A percentile compares a stretch with the other conserved stretches of the same genome.
These are phyloP conservation scores for Cryptomeria japonica DNA, from an alignment of 75 land plant genomes.

Conservation along the genomic window DNA sequence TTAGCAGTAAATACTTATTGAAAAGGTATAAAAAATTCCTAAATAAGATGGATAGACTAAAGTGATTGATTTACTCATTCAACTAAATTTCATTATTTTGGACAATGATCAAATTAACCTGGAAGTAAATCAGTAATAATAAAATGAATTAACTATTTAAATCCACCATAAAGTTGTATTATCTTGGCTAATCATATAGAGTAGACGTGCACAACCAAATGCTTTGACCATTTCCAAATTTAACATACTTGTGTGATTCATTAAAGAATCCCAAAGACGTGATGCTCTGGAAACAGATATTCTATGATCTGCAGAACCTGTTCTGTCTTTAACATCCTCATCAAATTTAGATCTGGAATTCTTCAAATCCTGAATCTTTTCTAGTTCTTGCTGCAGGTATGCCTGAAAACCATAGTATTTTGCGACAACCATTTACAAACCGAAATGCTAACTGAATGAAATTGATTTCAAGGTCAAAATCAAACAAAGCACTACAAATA, in stretches of 20 bases:
- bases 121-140: too few relatives aligned
- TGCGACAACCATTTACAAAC: background rate
- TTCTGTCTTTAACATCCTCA: constrained; percentile 59
- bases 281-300: constrained; percentile 83
- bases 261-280: constrained; percentile 86
- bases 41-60: too few relatives aligned
- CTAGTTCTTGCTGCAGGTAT: constrained; percentile 96
- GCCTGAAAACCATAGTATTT: constrained; percentile 49
- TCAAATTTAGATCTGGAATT: constrained; percentile 64
- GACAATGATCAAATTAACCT: too few relatives aligned
- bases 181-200: background rate
- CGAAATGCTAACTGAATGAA: background rate
- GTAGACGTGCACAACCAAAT: background rate
- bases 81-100: too few relatives aligned
- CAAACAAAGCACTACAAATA: constrained; percentile 1
- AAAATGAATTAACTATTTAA: background rate
- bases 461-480: background rate
- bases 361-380: constrained; percentile 81
- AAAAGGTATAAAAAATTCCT: too few relatives aligned
- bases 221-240: background rate
- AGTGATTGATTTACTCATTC: too few relatives aligned
- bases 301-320: constrained; percentile 49
- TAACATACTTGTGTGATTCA: constrained; percentile 76
- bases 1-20: too few relatives aligned
- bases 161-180: background rate